Evolutionary conservation across 192 early-diverging fungal genomes (phyloP).

Genomic region (Geosiphon pyriformis): DNA sequence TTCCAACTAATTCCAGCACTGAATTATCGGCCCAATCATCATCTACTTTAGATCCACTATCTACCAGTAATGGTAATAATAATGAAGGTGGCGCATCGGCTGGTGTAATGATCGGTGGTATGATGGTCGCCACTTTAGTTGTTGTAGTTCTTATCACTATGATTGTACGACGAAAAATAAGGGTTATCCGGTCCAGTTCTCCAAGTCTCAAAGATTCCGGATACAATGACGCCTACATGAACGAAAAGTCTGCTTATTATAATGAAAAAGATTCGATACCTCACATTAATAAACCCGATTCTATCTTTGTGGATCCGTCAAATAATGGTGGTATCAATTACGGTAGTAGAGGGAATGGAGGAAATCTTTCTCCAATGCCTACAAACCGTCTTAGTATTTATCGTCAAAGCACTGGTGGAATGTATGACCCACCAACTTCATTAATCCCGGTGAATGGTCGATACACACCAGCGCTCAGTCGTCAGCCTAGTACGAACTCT

Average conservation of each 20-base stretch:
- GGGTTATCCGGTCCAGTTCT: not conserved
- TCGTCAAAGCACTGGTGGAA: not conserved
- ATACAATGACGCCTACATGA: not conserved
- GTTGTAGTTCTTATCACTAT: not conserved
- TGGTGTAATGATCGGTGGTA: not conserved
- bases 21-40: not conserved
- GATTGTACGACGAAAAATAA: not conserved
- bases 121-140: not conserved
- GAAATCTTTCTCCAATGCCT: not conserved
- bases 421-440: not conserved
- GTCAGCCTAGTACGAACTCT: not conserved
- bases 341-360: not conserved
- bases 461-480: not conserved
- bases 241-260: not conserved
- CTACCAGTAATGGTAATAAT: not conserved
- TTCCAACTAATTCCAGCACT: not conserved
- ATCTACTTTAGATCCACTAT: not conserved
- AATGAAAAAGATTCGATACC: not conserved
- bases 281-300: not conserved
- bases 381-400: not conserved
- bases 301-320: not conserved
- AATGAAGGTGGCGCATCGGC: not conserved
- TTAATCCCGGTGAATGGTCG: not conserved
- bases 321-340: too few species aligned
- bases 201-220: not conserved